phyloP scores from a whole-genome alignment of 2,329 filamentous ascomycete genomes.

The Zopfia rhizophila region DNA sequence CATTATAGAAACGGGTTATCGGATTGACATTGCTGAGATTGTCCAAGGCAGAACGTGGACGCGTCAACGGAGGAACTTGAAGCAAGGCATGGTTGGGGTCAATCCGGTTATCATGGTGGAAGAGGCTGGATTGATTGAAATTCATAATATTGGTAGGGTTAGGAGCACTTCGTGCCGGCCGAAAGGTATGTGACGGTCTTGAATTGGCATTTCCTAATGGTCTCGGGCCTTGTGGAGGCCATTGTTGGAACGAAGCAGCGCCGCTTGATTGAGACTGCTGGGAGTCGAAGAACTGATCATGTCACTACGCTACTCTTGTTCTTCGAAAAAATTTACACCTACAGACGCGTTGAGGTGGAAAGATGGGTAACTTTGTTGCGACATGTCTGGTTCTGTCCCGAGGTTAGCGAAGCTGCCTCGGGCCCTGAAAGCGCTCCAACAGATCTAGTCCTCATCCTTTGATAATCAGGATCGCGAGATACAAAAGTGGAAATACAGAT shows the following conservation, averaged over 20 bases:
- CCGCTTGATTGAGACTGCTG: slow-evolving; percentile 23
- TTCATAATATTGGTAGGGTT: slow-evolving; percentile 10
- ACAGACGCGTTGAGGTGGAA: slow-evolving; percentile 27
- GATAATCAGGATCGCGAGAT: not conserved
- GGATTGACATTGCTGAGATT: slow-evolving; percentile 14
- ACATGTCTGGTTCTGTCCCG: slow-evolving; percentile 35
- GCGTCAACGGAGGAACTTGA: slow-evolving; percentile 18
- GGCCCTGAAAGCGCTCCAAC: slow-evolving; percentile 12
- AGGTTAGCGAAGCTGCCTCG: slow-evolving; percentile 34
- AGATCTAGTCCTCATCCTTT: not conserved
- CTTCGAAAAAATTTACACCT: slow-evolving; percentile 15
- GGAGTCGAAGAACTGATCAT: slow-evolving; percentile 24
- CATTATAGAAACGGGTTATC: slow-evolving; percentile 26
- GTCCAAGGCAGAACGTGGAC: slow-evolving; percentile 19
- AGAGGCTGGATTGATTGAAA: slow-evolving; percentile 17
- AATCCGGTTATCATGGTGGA: slow-evolving; percentile 13
- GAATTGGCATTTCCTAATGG: slow-evolving; percentile 25
- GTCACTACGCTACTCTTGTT: slow-evolving; percentile 18
- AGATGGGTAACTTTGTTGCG: slow-evolving; percentile 27
- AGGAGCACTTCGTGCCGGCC: slow-evolving; percentile 22
- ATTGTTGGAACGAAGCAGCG: slow-evolving; percentile 26
- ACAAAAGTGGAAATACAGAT: slow-evolving; percentile 4
- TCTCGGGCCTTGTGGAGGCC: slow-evolving; percentile 24
- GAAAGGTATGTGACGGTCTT: slow-evolving; percentile 30
- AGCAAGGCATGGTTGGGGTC: slow-evolving; percentile 27